Base-by-base conservation (phyloP, 768 basidiomycete species). In the Candolleomyces aberdarensis region DNA sequence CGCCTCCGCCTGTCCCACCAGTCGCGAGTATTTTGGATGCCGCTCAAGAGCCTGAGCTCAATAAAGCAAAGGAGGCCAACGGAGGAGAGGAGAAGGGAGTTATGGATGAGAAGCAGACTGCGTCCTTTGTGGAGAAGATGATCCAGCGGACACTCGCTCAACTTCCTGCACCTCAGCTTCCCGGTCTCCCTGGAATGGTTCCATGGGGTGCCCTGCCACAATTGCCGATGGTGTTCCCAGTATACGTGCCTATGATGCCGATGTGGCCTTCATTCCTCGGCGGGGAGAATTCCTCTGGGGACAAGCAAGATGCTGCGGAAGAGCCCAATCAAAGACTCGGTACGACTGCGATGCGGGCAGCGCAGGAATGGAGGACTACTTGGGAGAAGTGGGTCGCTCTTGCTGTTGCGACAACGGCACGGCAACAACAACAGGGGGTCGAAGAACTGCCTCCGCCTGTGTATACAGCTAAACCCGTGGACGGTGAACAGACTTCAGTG, bases 331-430 rank as follows among this genome's bases (percentile, higher is more conserved):
- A 78, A 55, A 69, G 62, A 31, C 69, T 74, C 20, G 73, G 76
- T 44, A 72, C 78, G 19, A 70, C 75, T 49, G 79, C 82, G 31
- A 62, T 81, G 59, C 77, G 80, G 41, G 75, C 81, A 22, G 78
- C 84, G 14, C 85, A 87, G 67, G 89, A 91, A 64, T 81, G 86
- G 78, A 80, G 83, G 26, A 79, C 85, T 7, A 82, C 82, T 29
- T 91, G 88, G 87, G 91, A 92, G 76, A 90, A 87, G 72, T 89
- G 86, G 86, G 74, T 90, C 57, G 79, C 83, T 13, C 68, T 85
- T 52, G 83, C 81, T 39, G 69, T 80, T 19, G 82, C 82, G 5
- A 76, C 77, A 14, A 79, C 83, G 39, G 79, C 80, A 11, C 72
- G 72, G 55, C 79, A 76, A 62, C 57, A 61, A n/a, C 65, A 71